phyloP scores from a whole-genome alignment of 805 yeast species.

The Suhomyces vadensis region DNA sequence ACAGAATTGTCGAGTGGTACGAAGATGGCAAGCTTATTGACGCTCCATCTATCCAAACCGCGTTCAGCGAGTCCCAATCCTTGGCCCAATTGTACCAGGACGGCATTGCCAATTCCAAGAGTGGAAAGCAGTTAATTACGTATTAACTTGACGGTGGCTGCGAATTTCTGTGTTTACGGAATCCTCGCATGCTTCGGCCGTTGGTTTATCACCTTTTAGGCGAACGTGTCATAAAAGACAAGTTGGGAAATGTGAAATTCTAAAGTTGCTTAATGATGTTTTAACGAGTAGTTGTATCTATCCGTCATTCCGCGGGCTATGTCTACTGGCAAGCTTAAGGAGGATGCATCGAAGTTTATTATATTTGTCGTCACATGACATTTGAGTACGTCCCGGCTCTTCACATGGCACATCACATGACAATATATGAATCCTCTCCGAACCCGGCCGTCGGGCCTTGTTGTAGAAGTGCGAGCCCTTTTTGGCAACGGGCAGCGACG shows the following conservation, averaged over 20 bases:
- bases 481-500: neutral
- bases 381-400: no score
- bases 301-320: no score
- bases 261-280: no score
- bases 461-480: neutral
- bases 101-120: slow-evolving; percentile 34
- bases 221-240: no score
- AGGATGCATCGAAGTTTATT: no score
- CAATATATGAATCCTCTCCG: neutral
- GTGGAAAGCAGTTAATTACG: slow-evolving; percentile 41
- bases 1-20: slow-evolving; percentile 42
- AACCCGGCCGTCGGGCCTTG: neutral
- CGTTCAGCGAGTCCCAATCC: slow-evolving; percentile 19
- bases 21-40: slow-evolving; percentile 39
- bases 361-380: no score
- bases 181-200: no score
- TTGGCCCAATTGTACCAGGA: slow-evolving; percentile 32
- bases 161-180: no score
- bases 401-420: neutral
- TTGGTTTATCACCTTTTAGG: no score
- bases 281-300: no score
- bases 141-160: slow-evolving; percentile 16
- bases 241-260: no score
- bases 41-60: slow-evolving; percentile 36
- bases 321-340: no score